Evolutionary conservation across 345 rosid species (phyloP).

Genomic region (Euphorbia peplus): DNA sequence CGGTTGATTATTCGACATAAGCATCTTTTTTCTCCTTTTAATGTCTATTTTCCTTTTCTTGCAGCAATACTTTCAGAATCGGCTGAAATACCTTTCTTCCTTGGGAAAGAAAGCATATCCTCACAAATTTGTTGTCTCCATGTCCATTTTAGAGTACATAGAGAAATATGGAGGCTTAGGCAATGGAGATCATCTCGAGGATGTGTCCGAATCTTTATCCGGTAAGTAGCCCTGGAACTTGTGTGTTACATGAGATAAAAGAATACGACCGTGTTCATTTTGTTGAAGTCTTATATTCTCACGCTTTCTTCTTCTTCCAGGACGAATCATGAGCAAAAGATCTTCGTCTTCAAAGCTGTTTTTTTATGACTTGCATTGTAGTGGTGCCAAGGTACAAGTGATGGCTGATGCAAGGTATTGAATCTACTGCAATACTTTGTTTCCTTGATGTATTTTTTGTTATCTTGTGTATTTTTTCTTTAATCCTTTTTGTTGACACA

Average conservation of each 20-base stretch:
- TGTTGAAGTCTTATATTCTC: conserved; percentile 2
- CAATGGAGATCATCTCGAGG: conserved; percentile 75
- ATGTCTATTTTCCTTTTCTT: conserved; percentile 17
- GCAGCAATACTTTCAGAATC: conserved; percentile 91
- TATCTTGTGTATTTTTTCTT: not conserved
- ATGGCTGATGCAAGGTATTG: conserved; percentile 90
- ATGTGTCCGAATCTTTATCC: conserved; percentile 55
- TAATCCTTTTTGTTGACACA: not conserved
- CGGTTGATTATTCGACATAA: not conserved
- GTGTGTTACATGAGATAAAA: not conserved
- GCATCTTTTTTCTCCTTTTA: not conserved
- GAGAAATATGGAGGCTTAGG: conserved; percentile 52
- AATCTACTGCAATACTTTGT: not conserved
- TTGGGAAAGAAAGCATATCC: conserved; percentile 83
- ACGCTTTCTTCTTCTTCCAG: conserved; percentile 34
- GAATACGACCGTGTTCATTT: not conserved
- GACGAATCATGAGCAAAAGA: conserved; percentile 89
- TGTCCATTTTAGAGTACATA: conserved; percentile 61
- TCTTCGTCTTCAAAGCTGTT: conserved; percentile 83
- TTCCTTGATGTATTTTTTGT: not conserved
- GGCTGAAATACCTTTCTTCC: conserved; percentile 60
- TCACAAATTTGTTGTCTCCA: conserved; percentile 60
- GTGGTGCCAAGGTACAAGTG: conserved; percentile 81
- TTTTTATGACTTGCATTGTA: conserved; percentile 80
- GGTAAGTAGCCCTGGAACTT: conserved; percentile 36